Base-by-base conservation (phyloP, 257 asterid species). In the Rehmannia glutinosa region DNA sequence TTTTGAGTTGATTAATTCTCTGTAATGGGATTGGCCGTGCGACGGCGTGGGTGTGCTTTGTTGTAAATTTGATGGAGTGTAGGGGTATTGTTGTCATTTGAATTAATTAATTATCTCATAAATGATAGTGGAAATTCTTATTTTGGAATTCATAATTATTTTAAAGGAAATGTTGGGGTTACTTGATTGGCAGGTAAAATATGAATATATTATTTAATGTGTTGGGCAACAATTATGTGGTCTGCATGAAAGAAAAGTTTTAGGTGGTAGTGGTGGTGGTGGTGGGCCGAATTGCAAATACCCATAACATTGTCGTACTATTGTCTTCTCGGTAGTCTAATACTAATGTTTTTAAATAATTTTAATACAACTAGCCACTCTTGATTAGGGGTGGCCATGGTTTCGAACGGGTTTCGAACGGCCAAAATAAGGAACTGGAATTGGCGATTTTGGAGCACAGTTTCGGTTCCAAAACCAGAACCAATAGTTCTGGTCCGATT, bases 81-180 rank as follows among this genome's bases (percentile, higher is more conserved):
- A 61, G 73, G 88, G 86, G 79, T 68, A 76, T 59, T 72, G 51
- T 66, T 77, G 83, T 80, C 78, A 76, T 73, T 77, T 73, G 4
- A 43, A 25, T 68, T 45, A 19, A 62, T 56, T 63, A 57, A 63
- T 54, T 69, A 56, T 64, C 62, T 51, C 36, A 62, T 64, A 67
- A 69, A 65, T 69, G 64, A 43, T 43, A 20, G 72, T 75, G 67
- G 58, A 61, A 75, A 61, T 46, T 64, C 35, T 52, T 42, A 46
- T 42, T 41, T 38, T 27, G n/a, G n/a, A n/a, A n/a, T n/a, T n/a
- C n/a, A n/a, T n/a, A n/a, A n/a, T n/a, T n/a, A n/a, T 47, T 35
- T 70, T 47, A 5, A 25, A 24, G 15, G 54, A 39, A 69, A 13
- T 13, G 33, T 8, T 58, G 13, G 28, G 33, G 50, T 69, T 45